phyloP scores from a whole-genome alignment of 2,329 filamentous ascomycete species.

The Rutstroemia sp. region DNA sequence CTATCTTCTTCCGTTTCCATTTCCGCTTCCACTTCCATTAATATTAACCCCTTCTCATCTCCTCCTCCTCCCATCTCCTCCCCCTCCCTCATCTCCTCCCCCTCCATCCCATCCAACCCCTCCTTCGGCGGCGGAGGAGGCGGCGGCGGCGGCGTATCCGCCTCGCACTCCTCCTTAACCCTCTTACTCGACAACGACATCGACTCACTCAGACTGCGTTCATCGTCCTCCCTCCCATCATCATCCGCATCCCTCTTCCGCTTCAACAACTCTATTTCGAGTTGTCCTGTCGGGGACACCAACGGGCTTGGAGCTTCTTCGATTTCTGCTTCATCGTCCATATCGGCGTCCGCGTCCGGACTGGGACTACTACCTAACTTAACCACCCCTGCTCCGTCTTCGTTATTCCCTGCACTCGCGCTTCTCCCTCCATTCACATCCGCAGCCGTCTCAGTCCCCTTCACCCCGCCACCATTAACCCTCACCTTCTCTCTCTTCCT shows the following conservation, averaged over 20 bases:
- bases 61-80: background rate
- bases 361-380: slow-evolving; percentile 21
- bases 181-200: slow-evolving; percentile 21
- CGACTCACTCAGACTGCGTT: slow-evolving; percentile 8
- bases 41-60: background rate
- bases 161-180: slow-evolving; percentile 20
- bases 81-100: background rate
- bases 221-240: slow-evolving; percentile 27
- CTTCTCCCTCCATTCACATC: slow-evolving; percentile 11
- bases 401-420: slow-evolving; percentile 9
- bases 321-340: slow-evolving; percentile 18
- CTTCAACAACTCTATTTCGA: slow-evolving; percentile 38
- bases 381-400: no score
- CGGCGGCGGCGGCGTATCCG: slow-evolving; percentile 15
- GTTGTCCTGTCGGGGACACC: slow-evolving; percentile 3
- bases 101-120: background rate
- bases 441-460: slow-evolving; percentile 11
- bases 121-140: background rate
- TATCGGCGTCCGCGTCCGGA: slow-evolving; percentile 28
- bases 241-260: slow-evolving; percentile 51
- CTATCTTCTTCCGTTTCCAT: background rate
- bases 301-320: slow-evolving; percentile 1
- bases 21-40: background rate
- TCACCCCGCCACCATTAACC: slow-evolving; percentile 9
- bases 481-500: slow-evolving; percentile 45